Percentiles rank a stretch among this genome's conserved stretches.
Evolutionary conservation across 2,329 filamentous ascomycete genomes (phyloP).

Genomic region (Myriosclerotinia duriaeana): DNA sequence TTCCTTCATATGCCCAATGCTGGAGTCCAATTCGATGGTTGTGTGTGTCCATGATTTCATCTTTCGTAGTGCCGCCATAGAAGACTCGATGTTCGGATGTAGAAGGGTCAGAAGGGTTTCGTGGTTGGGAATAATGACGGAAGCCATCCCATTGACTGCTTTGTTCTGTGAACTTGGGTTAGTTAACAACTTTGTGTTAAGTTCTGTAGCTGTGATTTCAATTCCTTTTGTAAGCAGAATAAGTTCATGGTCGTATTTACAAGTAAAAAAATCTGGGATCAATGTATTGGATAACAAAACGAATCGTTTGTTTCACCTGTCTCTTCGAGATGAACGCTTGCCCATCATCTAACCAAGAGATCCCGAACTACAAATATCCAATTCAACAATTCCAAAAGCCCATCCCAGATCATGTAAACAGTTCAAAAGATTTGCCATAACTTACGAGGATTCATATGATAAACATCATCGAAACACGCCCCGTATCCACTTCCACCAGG

Average conservation of each 20-base stretch:
- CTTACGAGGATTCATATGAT: slow-evolving; percentile 50
- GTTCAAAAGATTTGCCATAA: neutral
- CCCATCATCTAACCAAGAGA: neutral
- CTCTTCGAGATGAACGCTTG: neutral
- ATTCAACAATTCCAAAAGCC: neutral
- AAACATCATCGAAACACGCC: slow-evolving; percentile 51
- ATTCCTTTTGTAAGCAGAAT: neutral
- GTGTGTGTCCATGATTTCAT: slow-evolving; percentile 47
- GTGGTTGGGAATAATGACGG: slow-evolving; percentile 49
- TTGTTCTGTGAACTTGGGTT: slow-evolving; percentile 40
- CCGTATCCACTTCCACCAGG: slow-evolving; percentile 37
- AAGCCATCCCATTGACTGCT: slow-evolving; percentile 54
- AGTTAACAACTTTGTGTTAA: neutral
- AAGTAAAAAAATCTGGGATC: neutral
- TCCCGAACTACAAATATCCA: neutral
- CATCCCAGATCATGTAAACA: neutral
- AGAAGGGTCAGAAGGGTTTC: slow-evolving; percentile 32
- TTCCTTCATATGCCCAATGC: slow-evolving; percentile 50
- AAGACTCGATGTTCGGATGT: slow-evolving; percentile 45
- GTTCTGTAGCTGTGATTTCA: neutral
- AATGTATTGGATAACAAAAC: neutral
- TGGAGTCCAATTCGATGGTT: slow-evolving; percentile 50
- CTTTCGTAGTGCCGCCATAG: slow-evolving; percentile 49
- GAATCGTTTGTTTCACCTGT: neutral
- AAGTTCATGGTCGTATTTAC: neutral